Evolutionary conservation across 108 stramenopile species (phyloP).

Genomic region (Nitzschia sp.): DNA sequence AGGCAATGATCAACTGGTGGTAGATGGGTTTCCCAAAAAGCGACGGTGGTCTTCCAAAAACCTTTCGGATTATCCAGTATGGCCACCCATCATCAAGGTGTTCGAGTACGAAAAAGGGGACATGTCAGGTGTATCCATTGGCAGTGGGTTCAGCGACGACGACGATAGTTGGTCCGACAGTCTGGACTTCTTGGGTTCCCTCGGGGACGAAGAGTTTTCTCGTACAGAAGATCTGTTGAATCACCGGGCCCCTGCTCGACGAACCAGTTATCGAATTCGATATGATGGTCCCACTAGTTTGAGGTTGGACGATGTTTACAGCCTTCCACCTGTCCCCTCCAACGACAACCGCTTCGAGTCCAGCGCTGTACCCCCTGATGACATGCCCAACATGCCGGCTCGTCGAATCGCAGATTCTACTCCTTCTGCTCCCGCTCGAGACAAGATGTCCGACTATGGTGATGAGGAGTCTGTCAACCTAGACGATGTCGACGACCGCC

Average conservation of each 20-base stretch:
- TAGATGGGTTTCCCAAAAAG: conserved; percentile 17
- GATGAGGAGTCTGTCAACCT: conserved; percentile 3
- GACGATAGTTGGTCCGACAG: conserved; percentile 17
- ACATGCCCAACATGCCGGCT: conserved; percentile 13
- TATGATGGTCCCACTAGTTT: conserved; percentile 26
- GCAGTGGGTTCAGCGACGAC: conserved; percentile 16
- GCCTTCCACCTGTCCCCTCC: not conserved
- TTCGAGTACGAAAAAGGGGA: not conserved
- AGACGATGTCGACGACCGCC: conserved; percentile 3
- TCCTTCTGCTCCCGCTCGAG: conserved; percentile 12
- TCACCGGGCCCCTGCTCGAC: conserved; percentile 1
- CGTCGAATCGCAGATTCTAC: conserved; percentile 11
- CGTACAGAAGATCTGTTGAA: not conserved
- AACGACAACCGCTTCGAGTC: conserved; percentile 17
- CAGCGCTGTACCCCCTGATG: not conserved
- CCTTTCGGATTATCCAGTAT: conserved; percentile 14
- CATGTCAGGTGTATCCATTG: conserved; percentile 20
- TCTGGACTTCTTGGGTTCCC: conserved; percentile 1
- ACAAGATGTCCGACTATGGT: not conserved
- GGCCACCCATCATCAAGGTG: conserved; percentile 30
- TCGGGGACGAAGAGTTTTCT: conserved; percentile 17
- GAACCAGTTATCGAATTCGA: conserved; percentile 24
- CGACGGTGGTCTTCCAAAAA: conserved; percentile 23
- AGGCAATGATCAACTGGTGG: not conserved
- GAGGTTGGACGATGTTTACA: conserved; percentile 10